phyloP scores from a whole-genome alignment of 1,284 basidiomycete genomes.

The Paramarasmius palmivorus region DNA sequence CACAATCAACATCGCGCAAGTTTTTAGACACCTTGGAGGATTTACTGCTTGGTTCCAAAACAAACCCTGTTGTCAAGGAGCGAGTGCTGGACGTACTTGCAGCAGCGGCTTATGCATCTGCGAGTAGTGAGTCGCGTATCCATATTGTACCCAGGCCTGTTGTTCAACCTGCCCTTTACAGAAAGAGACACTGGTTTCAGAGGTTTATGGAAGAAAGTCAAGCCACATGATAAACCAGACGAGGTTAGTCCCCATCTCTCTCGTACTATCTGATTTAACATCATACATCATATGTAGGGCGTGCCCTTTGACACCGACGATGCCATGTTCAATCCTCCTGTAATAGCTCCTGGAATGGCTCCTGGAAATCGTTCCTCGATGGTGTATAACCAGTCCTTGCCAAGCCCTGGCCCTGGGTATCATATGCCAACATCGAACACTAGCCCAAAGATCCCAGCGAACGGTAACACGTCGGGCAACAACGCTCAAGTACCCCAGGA shows the following conservation, averaged over 20 bases:
- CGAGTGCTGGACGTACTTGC: conserved; percentile 70
- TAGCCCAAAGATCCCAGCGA: not conserved
- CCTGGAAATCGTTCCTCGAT: not conserved
- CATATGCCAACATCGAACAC: no score
- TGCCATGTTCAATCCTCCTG: conserved; percentile 72
- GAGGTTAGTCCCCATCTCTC: conserved; percentile 45
- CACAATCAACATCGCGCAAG: conserved; percentile 71
- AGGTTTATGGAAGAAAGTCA: conserved; percentile 67
- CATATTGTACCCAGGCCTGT: no score
- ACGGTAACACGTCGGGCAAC: no score
- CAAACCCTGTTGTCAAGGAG: conserved; percentile 72
- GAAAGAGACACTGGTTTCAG: conserved; percentile 55
- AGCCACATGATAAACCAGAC: conserved; percentile 69
- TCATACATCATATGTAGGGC: conserved; percentile 33
- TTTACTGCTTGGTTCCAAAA: conserved; percentile 48
- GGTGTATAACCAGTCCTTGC: not conserved
- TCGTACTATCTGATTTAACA: not conserved
- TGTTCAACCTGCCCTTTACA: conserved; percentile 8
- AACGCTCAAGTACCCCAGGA: not conserved
- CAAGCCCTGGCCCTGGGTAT: no score
- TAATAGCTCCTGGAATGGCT: conserved; percentile 30
- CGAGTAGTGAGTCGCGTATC: conserved; percentile 36
- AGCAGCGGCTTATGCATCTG: conserved; percentile 67
- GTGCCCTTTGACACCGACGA: conserved; percentile 75
- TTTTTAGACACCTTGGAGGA: conserved; percentile 77